These are phyloP conservation scores for Fusarium cyanostomum DNA, from an alignment of 2,329 filamentous ascomycete genomes.

Conservation along the genomic window DNA sequence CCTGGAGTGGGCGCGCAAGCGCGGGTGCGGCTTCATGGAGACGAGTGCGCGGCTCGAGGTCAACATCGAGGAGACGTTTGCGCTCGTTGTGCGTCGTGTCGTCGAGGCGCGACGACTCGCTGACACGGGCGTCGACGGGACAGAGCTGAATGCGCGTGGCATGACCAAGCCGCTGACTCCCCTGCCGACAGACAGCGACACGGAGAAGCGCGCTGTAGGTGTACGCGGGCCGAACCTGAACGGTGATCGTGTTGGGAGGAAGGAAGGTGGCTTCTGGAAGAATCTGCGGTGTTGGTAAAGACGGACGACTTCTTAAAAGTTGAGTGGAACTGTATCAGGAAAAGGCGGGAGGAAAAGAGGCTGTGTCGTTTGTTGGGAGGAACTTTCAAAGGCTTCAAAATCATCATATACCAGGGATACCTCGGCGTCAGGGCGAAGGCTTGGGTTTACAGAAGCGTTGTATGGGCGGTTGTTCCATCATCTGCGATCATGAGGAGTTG, in stretches of 20 bases:
- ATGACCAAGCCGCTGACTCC: slow-evolving; percentile 68
- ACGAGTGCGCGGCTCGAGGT: slow-evolving; percentile 85
- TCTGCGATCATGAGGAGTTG: slow-evolving; percentile 31
- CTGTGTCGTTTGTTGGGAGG: slow-evolving; percentile 24
- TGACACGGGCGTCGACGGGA: slow-evolving; percentile 56
- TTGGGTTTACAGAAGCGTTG: slow-evolving; percentile 31
- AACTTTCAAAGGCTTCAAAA: slow-evolving; percentile 33
- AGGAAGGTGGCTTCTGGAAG: slow-evolving; percentile 62
- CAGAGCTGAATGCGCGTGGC: slow-evolving; percentile 59
- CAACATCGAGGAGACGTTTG: slow-evolving; percentile 91
- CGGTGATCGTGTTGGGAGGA: slow-evolving; percentile 55
- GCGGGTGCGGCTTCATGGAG: slow-evolving; percentile 88
- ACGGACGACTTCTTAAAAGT: not conserved
- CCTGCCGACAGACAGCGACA: slow-evolving; percentile 52
- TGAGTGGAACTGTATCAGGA: not conserved
- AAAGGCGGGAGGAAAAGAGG: slow-evolving; percentile 10
- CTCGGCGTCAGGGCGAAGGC: slow-evolving; percentile 40
- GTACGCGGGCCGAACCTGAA: slow-evolving; percentile 55
- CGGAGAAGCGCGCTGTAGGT: slow-evolving; percentile 59
- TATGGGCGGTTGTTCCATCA: slow-evolving; percentile 24
- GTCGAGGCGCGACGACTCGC: slow-evolving; percentile 65
- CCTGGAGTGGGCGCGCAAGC: slow-evolving; percentile 78
- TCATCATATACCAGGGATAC: slow-evolving; percentile 45
- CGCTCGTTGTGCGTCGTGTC: slow-evolving; percentile 70
- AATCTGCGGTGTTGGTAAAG: slow-evolving; percentile 65